Evolutionary conservation across 768 basidiomycete genomes (phyloP).

Genomic region (Mycena capillaripes): DNA sequence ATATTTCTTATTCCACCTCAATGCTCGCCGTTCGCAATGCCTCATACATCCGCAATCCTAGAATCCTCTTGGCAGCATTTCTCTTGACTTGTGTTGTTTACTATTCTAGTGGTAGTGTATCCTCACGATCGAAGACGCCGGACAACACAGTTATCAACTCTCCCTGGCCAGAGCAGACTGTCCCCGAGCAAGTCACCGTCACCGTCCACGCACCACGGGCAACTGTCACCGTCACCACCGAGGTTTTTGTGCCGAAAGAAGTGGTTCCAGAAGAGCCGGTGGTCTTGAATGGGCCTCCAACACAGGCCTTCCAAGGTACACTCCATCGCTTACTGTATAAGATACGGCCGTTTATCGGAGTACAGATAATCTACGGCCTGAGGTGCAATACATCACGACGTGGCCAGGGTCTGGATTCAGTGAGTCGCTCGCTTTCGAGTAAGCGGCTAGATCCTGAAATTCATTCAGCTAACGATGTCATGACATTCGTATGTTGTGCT

Average conservation of each 20-base stretch:
- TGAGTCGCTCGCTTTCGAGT: constrained; percentile 24
- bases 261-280: background rate
- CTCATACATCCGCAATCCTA: background rate
- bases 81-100: constrained; percentile 3
- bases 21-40: background rate
- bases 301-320: constrained; percentile 53
- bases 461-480: constrained; percentile 60
- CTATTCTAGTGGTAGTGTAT: background rate
- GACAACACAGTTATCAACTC: background rate
- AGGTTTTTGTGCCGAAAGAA: background rate
- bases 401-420: constrained; percentile 64
- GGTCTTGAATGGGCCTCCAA: constrained; percentile 50
- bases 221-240: background rate
- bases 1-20: too few species aligned
- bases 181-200: background rate
- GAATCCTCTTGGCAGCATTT: background rate
- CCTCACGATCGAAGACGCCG: background rate
- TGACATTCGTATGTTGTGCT: constrained; percentile 49
- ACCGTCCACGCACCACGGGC: background rate
- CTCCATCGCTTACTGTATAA: background rate
- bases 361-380: constrained; percentile 60
- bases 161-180: background rate
- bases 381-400: constrained; percentile 60
- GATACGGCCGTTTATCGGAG: background rate
- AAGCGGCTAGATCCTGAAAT: background rate